Evolutionary conservation across 2,329 filamentous ascomycete species (phyloP).

Genomic region (Epichloe brachyelytri): DNA sequence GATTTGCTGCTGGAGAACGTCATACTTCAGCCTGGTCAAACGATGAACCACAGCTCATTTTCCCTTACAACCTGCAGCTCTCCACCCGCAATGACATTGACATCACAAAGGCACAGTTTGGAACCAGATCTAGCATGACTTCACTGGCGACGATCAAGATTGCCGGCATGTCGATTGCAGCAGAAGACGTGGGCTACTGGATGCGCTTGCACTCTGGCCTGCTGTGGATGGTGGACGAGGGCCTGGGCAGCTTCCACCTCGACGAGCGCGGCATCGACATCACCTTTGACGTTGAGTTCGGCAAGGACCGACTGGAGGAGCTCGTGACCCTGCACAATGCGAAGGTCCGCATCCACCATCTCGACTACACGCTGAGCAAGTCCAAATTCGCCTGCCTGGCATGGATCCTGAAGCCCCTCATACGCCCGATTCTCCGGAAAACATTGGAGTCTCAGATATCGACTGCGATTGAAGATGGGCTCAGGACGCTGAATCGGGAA

Average conservation of each 20-base stretch:
- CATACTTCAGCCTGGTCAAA: constrained; percentile 75
- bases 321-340: constrained; percentile 68
- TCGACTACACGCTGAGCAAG: constrained; percentile 63
- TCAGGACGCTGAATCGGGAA: constrained; percentile 70
- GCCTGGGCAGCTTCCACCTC: constrained; percentile 73
- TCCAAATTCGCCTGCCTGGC: constrained; percentile 66
- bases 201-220: constrained; percentile 66
- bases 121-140: constrained; percentile 51
- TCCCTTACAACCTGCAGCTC: constrained; percentile 66
- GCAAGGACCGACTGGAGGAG: constrained; percentile 63
- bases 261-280: constrained; percentile 83
- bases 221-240: constrained; percentile 64
- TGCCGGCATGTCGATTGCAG: constrained; percentile 70
- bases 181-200: constrained; percentile 85
- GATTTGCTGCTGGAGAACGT: constrained; percentile 85
- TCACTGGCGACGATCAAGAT: constrained; percentile 67
- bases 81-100: constrained; percentile 80
- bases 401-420: constrained; percentile 73
- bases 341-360: constrained; percentile 71
- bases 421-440: constrained; percentile 68
- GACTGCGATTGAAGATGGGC: constrained; percentile 52
- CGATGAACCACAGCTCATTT: constrained; percentile 78
- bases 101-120: constrained; percentile 56
- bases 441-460: constrained; percentile 70
- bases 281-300: constrained; percentile 71